Evolutionary conservation across 352 stramenopile species (phyloP), one percentile per base, ranked within the genome.

Genomic region (Pythium brachiatum): DNA sequence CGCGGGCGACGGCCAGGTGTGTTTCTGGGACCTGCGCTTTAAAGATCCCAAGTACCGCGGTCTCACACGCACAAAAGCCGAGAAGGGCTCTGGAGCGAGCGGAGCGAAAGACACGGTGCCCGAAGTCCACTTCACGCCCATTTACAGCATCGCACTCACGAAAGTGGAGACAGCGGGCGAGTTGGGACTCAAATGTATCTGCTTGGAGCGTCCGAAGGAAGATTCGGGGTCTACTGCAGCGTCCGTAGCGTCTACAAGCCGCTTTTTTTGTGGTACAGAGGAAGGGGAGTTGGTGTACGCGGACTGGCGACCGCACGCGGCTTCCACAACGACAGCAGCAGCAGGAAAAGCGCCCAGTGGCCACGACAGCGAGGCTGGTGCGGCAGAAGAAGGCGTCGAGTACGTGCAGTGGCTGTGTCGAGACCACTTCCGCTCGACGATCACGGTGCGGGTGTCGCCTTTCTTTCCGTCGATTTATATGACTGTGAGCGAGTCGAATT

Each of bases 11-110:
- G 92, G 92, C 7, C 88, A 96, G 63, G 87, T 97, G 23, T 82
- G 88, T 4, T 95, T 98, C 66, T 98, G 92, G 92, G 94, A 98
- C 55, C 68, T 95, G 20, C 79, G 92, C 26, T 98, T 95, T 75
- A 90, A 92, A 70, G 85, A 94, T 63, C 82, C 82, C 3, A 94
- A 88, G 64, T 90, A 94, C 56, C 79, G 82, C 11, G 78, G 80
- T 6, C 65, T 87, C 44, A 82, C 81, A 20, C 83, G 79, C 29
- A 70, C 72, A 1, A 93, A 91, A 48, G 67, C 72, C 1, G 83
- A 93, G 62, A 91, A 91, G 57, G 43, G 43, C 11, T 46, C 56
- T 20, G 57, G 26, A 13, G 51, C 50, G 0, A 55, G 50, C 23
- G 58, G 54, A 32, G 34, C 67, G 7, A 94, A 92, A 46, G 84